Conservation (phyloP, 192 early-diverging fungal species). For the Coemansia sp. region DNA sequence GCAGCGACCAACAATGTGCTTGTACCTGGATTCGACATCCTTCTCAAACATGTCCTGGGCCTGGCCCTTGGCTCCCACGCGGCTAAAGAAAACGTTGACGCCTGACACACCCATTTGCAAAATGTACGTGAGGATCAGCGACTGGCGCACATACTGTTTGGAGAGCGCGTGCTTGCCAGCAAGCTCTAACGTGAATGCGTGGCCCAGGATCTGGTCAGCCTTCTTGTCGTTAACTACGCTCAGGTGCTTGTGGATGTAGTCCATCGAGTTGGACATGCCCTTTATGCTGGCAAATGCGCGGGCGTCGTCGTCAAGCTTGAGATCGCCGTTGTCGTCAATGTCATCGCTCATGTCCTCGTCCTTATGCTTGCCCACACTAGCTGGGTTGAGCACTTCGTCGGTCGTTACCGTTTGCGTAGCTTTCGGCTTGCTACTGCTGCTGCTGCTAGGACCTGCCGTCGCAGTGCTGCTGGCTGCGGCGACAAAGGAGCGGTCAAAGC, state of each 20-base stretch:
- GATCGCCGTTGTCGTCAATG: conserved; percentile 59
- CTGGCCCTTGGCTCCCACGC: conserved; percentile 53
- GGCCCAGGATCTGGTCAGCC: conserved; percentile 79
- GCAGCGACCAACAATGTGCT: conserved; percentile 75
- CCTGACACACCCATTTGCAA: conserved; percentile 79
- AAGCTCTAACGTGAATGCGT: conserved; percentile 77
- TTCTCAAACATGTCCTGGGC: conserved; percentile 78
- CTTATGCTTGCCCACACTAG: conserved; percentile 27
- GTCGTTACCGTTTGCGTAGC: conserved; percentile 54
- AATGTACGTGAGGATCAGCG: conserved; percentile 83
- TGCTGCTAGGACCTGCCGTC: not conserved
- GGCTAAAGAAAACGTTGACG: conserved; percentile 76
- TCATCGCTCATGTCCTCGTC: conserved; percentile 54
- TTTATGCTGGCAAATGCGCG: conserved; percentile 60
- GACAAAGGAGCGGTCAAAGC: conserved; percentile 66
- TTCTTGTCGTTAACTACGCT: conserved; percentile 66
- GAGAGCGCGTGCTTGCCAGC: conserved; percentile 65
- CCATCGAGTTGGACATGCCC: conserved; percentile 58
- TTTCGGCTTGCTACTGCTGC: not conserved
- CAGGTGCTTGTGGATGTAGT: conserved; percentile 68
- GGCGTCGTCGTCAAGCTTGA: conserved; percentile 55
- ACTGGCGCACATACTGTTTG: conserved; percentile 75
- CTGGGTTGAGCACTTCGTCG: conserved; percentile 64
- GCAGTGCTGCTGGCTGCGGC: too few relatives aligned
- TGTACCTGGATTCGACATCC: conserved; percentile 84